Evolutionary conservation across 371 early-diverging fungal species (phyloP).

Genomic region (Coemansia linderi): DNA sequence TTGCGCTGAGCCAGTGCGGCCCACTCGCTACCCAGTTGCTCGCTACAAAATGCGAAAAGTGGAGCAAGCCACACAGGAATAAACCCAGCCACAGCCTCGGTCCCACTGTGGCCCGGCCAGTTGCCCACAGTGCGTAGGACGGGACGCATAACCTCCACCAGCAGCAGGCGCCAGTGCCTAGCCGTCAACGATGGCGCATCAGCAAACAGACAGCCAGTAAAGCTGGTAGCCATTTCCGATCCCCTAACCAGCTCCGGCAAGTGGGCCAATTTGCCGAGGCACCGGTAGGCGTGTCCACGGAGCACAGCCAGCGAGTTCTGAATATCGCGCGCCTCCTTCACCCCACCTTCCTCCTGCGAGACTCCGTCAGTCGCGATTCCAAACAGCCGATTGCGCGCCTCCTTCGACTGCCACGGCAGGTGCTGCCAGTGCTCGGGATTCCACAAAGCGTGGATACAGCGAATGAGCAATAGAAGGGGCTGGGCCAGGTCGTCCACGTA

Average conservation of each 20-base stretch:
- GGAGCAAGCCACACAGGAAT: slow-evolving; percentile 33
- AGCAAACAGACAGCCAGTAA: slow-evolving; percentile 35
- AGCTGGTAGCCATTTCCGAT: slow-evolving; percentile 10
- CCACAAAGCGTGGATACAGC: slow-evolving; percentile 46
- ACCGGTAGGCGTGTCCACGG: slow-evolving; percentile 42
- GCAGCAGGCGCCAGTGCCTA: slow-evolving; percentile 38
- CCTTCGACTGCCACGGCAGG: slow-evolving; percentile 36
- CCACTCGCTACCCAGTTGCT: slow-evolving; percentile 33
- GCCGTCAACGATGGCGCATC: slow-evolving; percentile 32
- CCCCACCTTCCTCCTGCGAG: not conserved
- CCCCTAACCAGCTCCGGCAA: slow-evolving; percentile 24
- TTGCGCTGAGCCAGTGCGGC: slow-evolving; percentile 1
- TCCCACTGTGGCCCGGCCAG: slow-evolving; percentile 30
- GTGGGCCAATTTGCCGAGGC: slow-evolving; percentile 23
- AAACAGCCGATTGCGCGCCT: slow-evolving; percentile 26
- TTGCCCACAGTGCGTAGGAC: slow-evolving; percentile 24
- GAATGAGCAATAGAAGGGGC: slow-evolving; percentile 25
- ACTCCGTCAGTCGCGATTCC: slow-evolving; percentile 14
- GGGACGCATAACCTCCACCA: slow-evolving; percentile 31
- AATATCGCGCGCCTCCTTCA: slow-evolving; percentile 13
- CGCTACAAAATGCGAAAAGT: slow-evolving; percentile 26
- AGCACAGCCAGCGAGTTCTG: slow-evolving; percentile 23
- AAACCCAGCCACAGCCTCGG: slow-evolving; percentile 15
- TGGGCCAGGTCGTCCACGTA: slow-evolving; percentile 22
- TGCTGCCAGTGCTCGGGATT: slow-evolving; percentile 26